Percentiles rank a stretch among this genome's conserved stretches.
Conservation (phyloP, 2,329 filamentous ascomycete species). For the Pseudocercospora macadamiae region DNA sequence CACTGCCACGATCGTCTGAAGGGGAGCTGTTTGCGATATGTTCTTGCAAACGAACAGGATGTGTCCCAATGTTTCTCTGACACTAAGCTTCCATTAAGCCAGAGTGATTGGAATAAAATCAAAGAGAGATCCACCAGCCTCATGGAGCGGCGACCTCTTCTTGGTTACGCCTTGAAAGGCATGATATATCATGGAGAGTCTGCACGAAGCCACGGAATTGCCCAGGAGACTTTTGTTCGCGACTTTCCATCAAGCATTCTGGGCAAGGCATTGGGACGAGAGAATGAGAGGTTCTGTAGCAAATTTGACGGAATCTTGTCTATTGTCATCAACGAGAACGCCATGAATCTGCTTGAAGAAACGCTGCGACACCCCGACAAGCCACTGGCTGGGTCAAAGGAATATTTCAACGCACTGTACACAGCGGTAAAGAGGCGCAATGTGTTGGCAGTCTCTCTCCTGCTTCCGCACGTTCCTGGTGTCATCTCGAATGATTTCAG, state of each 20-base stretch:
- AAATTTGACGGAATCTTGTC: neutral
- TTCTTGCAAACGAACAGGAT: too few relatives aligned
- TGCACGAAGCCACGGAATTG: neutral
- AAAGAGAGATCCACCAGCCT: too few relatives aligned
- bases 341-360: neutral
- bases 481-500: neutral
- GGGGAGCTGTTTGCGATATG: too few relatives aligned
- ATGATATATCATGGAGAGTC: slow-evolving; percentile 11
- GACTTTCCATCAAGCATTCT: neutral
- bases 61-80: too few relatives aligned
- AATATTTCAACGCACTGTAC: neutral
- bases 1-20: slow-evolving; percentile 27
- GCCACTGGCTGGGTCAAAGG: neutral
- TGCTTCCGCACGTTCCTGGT: neutral
- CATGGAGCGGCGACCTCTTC: slow-evolving; percentile 2
- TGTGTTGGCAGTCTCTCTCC: neutral
- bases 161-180: slow-evolving; percentile 8
- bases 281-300: neutral
- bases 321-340: neutral
- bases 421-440: neutral
- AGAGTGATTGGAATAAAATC: too few relatives aligned
- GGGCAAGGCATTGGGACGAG: neutral
- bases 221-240: neutral
- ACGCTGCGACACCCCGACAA: neutral
- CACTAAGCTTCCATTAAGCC: too few relatives aligned